Evolutionary conservation across 192 early-diverging fungal species (phyloP), one percentile per base, ranked within the genome.

Genomic region (Umbelopsis ramanniana): DNA sequence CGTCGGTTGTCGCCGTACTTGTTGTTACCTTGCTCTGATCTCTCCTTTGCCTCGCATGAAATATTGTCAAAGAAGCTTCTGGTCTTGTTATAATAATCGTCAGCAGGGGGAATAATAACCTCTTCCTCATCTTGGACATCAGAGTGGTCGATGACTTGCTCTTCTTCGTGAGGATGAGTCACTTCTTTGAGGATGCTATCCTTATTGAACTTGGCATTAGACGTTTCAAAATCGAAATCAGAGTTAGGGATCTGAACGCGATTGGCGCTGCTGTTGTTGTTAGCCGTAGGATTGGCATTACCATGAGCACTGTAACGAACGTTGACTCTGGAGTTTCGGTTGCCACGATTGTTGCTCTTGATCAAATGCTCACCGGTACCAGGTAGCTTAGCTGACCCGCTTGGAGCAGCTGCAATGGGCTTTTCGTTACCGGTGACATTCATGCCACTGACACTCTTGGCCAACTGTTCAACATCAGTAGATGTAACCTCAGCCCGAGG

Each of bases 31-130:
- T 84, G 80, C 76, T 92, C 92, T 60, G 87, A 80, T 11, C 92
- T 87, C 74, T 97, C 95, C 81, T 95, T 96, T 37, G 91, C 87
- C 78, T 99, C 97, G 78, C 95, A 97, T 46, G 97, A 96, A 78
- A 99, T 97, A 79, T 98, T 93, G 79, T 98, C 97, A 87, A 99
- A 99, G 85, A 99, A 99, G 37, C 91, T 92, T 69, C 84, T 84
- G 22, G 85, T 88, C 69, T 92, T 93, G 71, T 90, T 82, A 78
- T 98, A 97, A 71, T 90, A 93, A 9, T 89, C 75, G 8, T 80
- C 81, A 1, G 84, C 81, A 21, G 87, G 81, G 46, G 83, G 84
- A 45, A 86, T 76, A 37, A 85, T 72, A 38, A 84, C 81, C 12
- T 84, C 82, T 35, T 91, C 89, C 9, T 88, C 87, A 8, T 78